phyloP scores from a whole-genome alignment of 2,329 filamentous ascomycete species.

The Aspergillus sp. region DNA sequence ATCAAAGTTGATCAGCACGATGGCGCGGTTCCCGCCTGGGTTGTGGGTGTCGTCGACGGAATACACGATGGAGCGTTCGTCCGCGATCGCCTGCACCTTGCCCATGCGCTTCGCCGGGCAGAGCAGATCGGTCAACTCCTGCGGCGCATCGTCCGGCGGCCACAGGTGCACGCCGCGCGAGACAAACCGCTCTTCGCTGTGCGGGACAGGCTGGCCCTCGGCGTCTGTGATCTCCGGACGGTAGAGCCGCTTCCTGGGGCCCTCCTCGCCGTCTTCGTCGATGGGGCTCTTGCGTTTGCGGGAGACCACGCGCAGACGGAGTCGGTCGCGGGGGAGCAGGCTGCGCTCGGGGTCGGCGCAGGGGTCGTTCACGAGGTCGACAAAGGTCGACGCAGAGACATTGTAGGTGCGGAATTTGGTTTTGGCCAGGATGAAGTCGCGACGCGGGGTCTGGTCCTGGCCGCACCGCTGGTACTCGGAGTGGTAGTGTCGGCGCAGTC shows the following conservation, averaged over 20 bases:
- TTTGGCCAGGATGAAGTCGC: slow-evolving; percentile 44
- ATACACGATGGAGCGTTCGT: slow-evolving; percentile 43
- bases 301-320: slow-evolving; percentile 43
- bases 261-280: slow-evolving; percentile 30
- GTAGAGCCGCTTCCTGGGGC: slow-evolving; percentile 25
- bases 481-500: slow-evolving; percentile 40
- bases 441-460: slow-evolving; percentile 22
- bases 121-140: slow-evolving; percentile 37
- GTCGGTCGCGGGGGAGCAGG: slow-evolving; percentile 34
- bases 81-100: slow-evolving; percentile 33
- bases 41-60: slow-evolving; percentile 30
- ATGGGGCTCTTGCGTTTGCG: slow-evolving; percentile 42
- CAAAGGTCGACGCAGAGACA: slow-evolving; percentile 38
- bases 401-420: slow-evolving; percentile 46
- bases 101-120: slow-evolving; percentile 37
- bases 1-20: slow-evolving; percentile 43
- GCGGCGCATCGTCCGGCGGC: slow-evolving; percentile 40
- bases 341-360: slow-evolving; percentile 20
- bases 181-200: slow-evolving; percentile 39
- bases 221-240: slow-evolving; percentile 25
- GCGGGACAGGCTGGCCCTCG: slow-evolving; percentile 26
- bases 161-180: slow-evolving; percentile 42
- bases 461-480: slow-evolving; percentile 34
- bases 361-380: slow-evolving; percentile 46
- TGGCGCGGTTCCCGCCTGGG: slow-evolving; percentile 16